Evolutionary conservation across 176 grass and related monocot genomes (phyloP).

Genomic region (Poa pratensis): DNA sequence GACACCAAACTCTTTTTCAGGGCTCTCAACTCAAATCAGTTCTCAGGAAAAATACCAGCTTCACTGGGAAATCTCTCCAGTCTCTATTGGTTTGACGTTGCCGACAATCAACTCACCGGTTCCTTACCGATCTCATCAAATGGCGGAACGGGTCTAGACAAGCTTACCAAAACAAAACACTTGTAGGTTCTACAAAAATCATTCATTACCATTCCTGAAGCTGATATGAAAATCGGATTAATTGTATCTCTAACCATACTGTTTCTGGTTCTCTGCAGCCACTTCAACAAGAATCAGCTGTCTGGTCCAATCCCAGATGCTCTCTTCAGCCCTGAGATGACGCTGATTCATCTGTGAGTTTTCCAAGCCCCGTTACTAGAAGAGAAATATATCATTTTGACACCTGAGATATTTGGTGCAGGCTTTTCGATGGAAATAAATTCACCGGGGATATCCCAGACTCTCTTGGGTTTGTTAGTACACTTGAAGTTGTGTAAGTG

Average conservation of each 20-base stretch:
- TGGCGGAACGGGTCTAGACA: slow-evolving; percentile 66
- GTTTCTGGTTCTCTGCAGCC: slow-evolving; percentile 58
- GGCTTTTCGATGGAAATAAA: slow-evolving; percentile 88
- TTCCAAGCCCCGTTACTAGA: slow-evolving; percentile 13
- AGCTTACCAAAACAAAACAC: slow-evolving; percentile 73
- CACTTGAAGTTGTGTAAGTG: slow-evolving; percentile 87
- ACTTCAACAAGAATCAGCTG: slow-evolving; percentile 92
- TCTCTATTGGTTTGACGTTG: slow-evolving; percentile 86
- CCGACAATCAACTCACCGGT: slow-evolving; percentile 81
- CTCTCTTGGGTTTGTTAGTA: slow-evolving; percentile 70
- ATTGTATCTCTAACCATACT: slow-evolving; percentile 3
- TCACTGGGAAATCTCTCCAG: slow-evolving; percentile 83
- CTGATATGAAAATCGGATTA: not conserved
- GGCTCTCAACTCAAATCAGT: slow-evolving; percentile 82
- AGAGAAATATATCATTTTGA: not conserved
- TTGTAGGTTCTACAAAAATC: slow-evolving; percentile 66
- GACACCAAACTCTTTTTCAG: slow-evolving; percentile 52
- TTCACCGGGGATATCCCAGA: slow-evolving; percentile 73
- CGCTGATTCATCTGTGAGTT: slow-evolving; percentile 85
- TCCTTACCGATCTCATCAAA: slow-evolving; percentile 68
- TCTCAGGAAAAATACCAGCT: slow-evolving; percentile 79
- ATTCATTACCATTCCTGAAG: slow-evolving; percentile 17
- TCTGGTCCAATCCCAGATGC: slow-evolving; percentile 75
- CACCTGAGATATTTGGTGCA: slow-evolving; percentile 36
- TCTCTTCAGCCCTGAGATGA: slow-evolving; percentile 85